Base-by-base conservation (phyloP, 2,329 filamentous ascomycete species). In the Rhynchosporium graminicola region DNA sequence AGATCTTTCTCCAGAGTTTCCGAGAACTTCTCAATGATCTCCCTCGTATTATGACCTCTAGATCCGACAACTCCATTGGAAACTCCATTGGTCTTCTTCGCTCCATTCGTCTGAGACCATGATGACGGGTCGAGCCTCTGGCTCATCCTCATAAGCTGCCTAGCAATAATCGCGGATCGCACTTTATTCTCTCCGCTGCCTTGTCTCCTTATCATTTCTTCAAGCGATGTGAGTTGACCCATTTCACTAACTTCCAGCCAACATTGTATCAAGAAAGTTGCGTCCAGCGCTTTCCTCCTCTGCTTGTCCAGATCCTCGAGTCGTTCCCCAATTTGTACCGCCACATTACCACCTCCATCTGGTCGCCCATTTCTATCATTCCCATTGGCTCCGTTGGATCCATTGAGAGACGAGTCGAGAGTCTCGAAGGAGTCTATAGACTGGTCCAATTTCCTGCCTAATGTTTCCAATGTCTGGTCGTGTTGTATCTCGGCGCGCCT, bases 1-100 rank as follows among this genome's bases (percentile, higher is more conserved):
- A 99, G 80, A 73, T 99, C 95, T 74, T 98, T 96, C 76, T 99
- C 95, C 63, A 99, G 78, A 0, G 91, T 93, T 75, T 99, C 95
- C 31, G 93, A 91, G 76, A 98, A 99, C 75, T 97, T 97, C 77
- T 99, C 95, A 61, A 99, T 89, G 15, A 96, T 86, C 75, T 97
- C 93, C 66, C 92, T 86, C 2, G 92, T 95, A 72, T 94, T 83
- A 70, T 80, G 74, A 20, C 72, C 71, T 69, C 78, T 79, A 67
- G 80, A 79, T 67, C 75, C 77, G 63, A 75, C 77, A 47, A 75
- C 70, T 31, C 77, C 75, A 58, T 73, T 75, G 13, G 76, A 74
- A 45, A 77, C 75, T 9, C 82, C 82, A 63, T 84, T 85, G 12
- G 78, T 77, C 60, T 80, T 76, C 82, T 80, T 81, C 3, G 69